Evolutionary conservation across 805 yeast genomes (phyloP).

Genomic region (Nakazawaea holstii): DNA sequence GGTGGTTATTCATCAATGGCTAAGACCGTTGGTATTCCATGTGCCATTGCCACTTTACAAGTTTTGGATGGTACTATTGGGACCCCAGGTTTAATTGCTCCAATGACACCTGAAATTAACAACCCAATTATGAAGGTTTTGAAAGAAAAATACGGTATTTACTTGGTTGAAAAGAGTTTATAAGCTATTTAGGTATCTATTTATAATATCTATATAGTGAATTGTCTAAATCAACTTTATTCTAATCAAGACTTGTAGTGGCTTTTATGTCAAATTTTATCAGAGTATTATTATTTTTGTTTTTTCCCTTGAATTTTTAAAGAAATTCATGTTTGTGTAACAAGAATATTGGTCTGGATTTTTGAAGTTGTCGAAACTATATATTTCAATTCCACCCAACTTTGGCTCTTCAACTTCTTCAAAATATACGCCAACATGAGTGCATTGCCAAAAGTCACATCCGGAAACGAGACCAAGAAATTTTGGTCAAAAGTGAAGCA

Average conservation of each 20-base stretch:
- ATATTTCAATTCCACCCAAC: too few species aligned
- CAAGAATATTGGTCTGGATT: background rate
- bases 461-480: slow-evolving; percentile 10
- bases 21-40: slow-evolving; percentile 95
- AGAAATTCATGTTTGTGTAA: background rate
- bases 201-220: background rate
- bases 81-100: slow-evolving; percentile 85
- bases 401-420: background rate
- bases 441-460: slow-evolving; percentile 1
- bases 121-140: slow-evolving; percentile 87
- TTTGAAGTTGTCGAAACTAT: too few species aligned
- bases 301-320: background rate
- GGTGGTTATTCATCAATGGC: slow-evolving; percentile 98
- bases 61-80: slow-evolving; percentile 75
- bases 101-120: slow-evolving; percentile 85
- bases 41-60: slow-evolving; percentile 90
- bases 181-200: slow-evolving; percentile 14
- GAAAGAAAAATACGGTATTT: slow-evolving; percentile 86
- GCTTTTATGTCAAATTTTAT: background rate
- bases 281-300: background rate
- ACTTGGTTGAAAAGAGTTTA: slow-evolving; percentile 80
- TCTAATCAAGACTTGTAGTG: background rate
- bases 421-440: background rate
- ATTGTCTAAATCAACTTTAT: background rate
- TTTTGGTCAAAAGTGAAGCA: slow-evolving; percentile 15